Conservation (phyloP, 2,329 filamentous ascomycete genomes). For the Stagonosporopsis rhizophila region DNA sequence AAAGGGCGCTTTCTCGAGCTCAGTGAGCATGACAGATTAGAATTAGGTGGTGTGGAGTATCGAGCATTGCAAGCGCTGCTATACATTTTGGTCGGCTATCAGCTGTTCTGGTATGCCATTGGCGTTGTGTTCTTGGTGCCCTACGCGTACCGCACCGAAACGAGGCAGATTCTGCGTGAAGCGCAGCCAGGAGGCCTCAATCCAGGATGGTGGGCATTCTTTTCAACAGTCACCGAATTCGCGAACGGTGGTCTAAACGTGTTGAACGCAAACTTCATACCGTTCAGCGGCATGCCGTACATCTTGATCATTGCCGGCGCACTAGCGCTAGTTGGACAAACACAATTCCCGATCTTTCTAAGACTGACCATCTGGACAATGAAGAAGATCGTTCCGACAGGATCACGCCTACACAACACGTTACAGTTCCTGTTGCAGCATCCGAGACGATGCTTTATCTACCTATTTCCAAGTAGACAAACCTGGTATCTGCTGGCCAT, state of each 20-base stretch:
- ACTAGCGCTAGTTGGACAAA: conserved; percentile 62
- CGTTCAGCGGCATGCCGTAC: conserved; percentile 59
- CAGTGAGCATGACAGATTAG: conserved; percentile 52
- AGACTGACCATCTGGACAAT: conserved; percentile 65
- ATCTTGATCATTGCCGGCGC: conserved; percentile 58
- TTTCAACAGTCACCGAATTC: conserved; percentile 59
- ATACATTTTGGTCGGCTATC: conserved; percentile 54
- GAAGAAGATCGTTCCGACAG: conserved; percentile 55
- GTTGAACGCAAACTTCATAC: conserved; percentile 65
- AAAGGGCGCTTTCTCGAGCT: conserved; percentile 46
- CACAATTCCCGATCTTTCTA: conserved; percentile 65
- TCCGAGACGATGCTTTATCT: conserved; percentile 68
- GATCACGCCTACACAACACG: conserved; percentile 53
- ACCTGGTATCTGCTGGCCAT: conserved; percentile 73
- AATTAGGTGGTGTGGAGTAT: conserved; percentile 62
- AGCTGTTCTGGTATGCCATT: conserved; percentile 46
- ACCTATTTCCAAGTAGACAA: conserved; percentile 67
- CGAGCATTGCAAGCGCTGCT: conserved; percentile 58
- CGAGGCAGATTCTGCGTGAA: conserved; percentile 49
- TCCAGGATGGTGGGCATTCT: conserved; percentile 43
- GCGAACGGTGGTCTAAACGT: conserved; percentile 63
- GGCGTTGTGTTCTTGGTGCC: conserved; percentile 58
- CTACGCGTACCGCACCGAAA: conserved; percentile 54
- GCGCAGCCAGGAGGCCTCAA: conserved; percentile 44
- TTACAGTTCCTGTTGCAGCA: conserved; percentile 67